Base-by-base conservation (phyloP, 2,329 filamentous ascomycete species). In the Monilinia vaccinii-corymbosi region DNA sequence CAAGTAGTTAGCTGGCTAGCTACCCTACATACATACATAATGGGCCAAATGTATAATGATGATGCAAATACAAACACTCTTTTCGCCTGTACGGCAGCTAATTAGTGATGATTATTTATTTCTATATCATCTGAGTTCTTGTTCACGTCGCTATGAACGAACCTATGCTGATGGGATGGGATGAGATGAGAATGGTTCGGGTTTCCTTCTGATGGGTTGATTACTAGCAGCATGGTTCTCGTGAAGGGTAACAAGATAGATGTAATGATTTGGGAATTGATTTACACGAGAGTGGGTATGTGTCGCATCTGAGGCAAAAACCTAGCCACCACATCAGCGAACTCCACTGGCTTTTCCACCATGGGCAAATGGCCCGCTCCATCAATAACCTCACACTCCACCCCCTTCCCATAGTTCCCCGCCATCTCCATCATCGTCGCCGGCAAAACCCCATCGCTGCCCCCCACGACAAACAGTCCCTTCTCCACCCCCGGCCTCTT, bases 341-440 rank as follows among this genome's bases (percentile, higher is more conserved):
- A 91, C 4, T 79, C 83, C 60, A 77, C 74, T 0, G 88, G 85
- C 65, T 83, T 81, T 74, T 95, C 91, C 51, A 85, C 85, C 89
- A 95, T 95, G 0, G 91, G 91, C 68, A 96, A 73, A 75, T 96
- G 91, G 0, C 91, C 91, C 0, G 89, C 84, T 10, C 79, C 76
- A 0, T 88, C 81, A 11, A 95, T 81, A 60, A 88, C 73, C 70
- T 80, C 83, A 65, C 91, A 79, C 61, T 82, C 78, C 0, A 79
- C 80, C 0, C 80, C 82, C 11, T 75, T 72, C 0, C 86, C 85
- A 46, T 90, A 71, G 21, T 75, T 71, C 0, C 73, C 78, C 58
- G 79, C 83, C 79, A 92, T 90, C 16, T 84, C 84, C 58, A 86
- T 84, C 89, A 96, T 95, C 4, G 86, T 87, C 75, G 85, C 85